Evolutionary conservation across 495 filamentous ascomycete genomes (phyloP).

Genomic region (Penicillium herquei): DNA sequence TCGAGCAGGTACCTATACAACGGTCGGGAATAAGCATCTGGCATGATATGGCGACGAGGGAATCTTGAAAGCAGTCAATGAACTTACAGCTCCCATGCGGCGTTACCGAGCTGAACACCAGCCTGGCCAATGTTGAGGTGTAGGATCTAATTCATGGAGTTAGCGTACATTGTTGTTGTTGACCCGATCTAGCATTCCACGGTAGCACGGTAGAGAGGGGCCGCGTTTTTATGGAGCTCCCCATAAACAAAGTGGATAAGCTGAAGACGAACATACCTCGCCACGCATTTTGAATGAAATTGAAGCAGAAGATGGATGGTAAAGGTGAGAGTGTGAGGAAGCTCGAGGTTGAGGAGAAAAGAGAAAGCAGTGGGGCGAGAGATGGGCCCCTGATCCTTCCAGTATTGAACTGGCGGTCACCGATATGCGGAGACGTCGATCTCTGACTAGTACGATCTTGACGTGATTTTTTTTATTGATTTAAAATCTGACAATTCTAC

Average conservation of each 20-base stretch:
- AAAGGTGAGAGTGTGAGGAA: no score
- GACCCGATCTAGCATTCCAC: not conserved
- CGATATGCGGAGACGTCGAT: no score
- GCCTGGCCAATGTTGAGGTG: constrained; percentile 93
- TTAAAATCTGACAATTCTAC: no score
- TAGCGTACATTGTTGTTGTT: not conserved
- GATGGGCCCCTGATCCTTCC: no score
- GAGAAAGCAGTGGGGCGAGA: not conserved
- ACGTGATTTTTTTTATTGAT: no score
- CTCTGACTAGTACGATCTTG: no score
- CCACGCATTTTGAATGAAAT: constrained; percentile 31
- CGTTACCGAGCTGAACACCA: constrained; percentile 89
- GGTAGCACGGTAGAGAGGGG: not conserved
- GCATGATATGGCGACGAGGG: not conserved
- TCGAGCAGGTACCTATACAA: constrained; percentile 77
- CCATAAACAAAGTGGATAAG: constrained; percentile 11
- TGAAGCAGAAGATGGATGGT: not conserved
- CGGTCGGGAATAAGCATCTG: not conserved
- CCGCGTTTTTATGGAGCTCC: constrained; percentile 9
- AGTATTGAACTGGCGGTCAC: no score
- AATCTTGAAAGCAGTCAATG: constrained; percentile 41
- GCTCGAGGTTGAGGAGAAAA: not conserved
- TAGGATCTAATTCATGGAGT: constrained; percentile 56
- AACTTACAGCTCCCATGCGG: constrained; percentile 89
- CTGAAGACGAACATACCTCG: constrained; percentile 26